Conservation (phyloP, 2,329 filamentous ascomycete species). For the Geoglossum cookeanum region DNA sequence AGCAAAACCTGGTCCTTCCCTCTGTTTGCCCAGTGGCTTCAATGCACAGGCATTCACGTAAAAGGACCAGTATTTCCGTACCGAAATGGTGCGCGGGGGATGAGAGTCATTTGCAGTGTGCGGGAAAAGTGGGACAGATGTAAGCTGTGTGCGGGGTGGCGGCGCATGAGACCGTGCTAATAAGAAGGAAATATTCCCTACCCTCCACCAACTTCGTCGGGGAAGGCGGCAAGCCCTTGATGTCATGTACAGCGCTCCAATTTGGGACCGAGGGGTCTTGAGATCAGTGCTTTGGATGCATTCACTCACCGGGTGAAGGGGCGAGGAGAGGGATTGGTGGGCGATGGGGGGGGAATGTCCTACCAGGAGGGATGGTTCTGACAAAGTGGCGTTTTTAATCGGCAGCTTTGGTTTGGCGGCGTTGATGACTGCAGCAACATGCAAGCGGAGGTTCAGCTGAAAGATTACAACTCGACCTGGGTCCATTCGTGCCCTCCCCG, state of each 20-base stretch:
- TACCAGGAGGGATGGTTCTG: background rate
- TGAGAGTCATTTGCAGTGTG: background rate
- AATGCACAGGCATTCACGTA: background rate
- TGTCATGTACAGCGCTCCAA: background rate
- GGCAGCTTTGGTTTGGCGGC: background rate
- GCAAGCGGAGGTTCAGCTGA: slow-evolving; percentile 1
- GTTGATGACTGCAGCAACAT: background rate
- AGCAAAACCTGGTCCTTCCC: slow-evolving; percentile 3
- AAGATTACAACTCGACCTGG: background rate
- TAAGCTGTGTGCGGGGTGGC: background rate
- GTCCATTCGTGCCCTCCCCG: background rate
- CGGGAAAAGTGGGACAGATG: background rate
- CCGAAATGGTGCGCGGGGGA: background rate
- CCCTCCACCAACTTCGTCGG: background rate
- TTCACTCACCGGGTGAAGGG: background rate
- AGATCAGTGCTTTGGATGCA: background rate
- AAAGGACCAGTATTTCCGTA: background rate
- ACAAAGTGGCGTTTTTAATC: background rate
- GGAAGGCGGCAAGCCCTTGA: slow-evolving; percentile 1
- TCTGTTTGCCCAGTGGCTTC: background rate
- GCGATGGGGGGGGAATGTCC: background rate
- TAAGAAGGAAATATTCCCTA: background rate
- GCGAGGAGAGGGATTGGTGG: background rate
- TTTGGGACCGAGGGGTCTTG: background rate
- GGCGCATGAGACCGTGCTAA: background rate